Conservation (phyloP, 2,329 filamentous ascomycete species). For the Orbilia quercus region DNA sequence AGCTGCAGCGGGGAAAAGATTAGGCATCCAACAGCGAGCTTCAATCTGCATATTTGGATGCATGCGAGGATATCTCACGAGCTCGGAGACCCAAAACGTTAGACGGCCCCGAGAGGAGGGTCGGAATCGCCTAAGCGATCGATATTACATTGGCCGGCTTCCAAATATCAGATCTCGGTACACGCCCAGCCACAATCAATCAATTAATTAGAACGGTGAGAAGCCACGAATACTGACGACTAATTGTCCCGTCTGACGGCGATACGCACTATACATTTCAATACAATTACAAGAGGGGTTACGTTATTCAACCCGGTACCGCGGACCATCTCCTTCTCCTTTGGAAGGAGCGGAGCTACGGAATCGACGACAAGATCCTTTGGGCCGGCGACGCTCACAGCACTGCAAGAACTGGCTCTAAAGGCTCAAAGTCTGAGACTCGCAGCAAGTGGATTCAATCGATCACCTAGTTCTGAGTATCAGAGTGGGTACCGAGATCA, state of each 20-base stretch:
- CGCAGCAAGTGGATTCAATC: neutral
- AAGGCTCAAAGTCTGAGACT: neutral
- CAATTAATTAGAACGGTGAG: no score
- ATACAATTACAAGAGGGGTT: neutral
- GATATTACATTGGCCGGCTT: neutral
- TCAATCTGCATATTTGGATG: neutral
- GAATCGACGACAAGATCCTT: neutral
- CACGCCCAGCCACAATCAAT: neutral
- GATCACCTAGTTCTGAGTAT: constrained; percentile 1
- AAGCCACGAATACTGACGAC: constrained; percentile 1
- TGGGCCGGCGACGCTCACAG: neutral
- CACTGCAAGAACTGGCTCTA: neutral
- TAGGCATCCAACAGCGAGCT: constrained; percentile 9
- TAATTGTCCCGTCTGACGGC: neutral
- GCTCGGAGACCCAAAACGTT: neutral
- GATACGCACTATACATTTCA: constrained; percentile 8
- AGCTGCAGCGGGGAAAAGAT: neutral
- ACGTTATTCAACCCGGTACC: neutral
- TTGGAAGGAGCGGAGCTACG: neutral
- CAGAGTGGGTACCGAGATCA: constrained; percentile 9
- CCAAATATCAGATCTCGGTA: constrained; percentile 12
- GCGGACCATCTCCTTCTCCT: constrained; percentile 2
- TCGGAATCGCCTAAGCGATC: constrained; percentile 9
- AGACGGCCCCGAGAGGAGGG: neutral
- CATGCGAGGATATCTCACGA: constrained; percentile 1